Base-by-base conservation (phyloP, 345 rosid species). In the Barbarea vulgaris region DNA sequence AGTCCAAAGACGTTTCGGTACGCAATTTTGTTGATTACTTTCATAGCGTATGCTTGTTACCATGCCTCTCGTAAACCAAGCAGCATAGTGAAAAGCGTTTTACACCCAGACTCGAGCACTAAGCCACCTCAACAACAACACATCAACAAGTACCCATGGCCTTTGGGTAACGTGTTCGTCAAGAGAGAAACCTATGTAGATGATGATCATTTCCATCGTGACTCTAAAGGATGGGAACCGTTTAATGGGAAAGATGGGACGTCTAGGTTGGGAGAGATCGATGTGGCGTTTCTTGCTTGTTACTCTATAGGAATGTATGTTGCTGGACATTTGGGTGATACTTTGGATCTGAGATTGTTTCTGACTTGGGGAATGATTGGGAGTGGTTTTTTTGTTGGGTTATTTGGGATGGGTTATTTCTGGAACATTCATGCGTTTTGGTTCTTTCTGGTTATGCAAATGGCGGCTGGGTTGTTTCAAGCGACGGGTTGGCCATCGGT, bases 401-500 rank as follows among this genome's bases (percentile, higher is more conserved):
- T 94, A 4, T 94, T 91, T 76, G 98, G 98, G 34, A 88, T 91
- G 93, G 97, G 98, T 39, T 94, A 86, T 72, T 84, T 94, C 74
- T 87, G 91, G 90, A 78, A 87, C 66, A 50, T 90, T 67, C 98
- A 91, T 75, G 84, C 70, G 36, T 91, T 94, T 60, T 72, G 88
- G 80, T 94, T 84, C 66, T 94, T 76, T 47, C 72, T 91, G 64
- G 75, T 73, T 13, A 84, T 90, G 95, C 96, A 90, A 87, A 90
- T 94, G 98, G 76, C 78, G 36, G 96, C 97, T 10, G 97, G 97
- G 73, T 77, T 91, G 77, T 94, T 94, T 80, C 95, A 94, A 71
- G 96, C 96, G 5, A 94, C 96, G 0, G 98, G 97, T 1, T 91
- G 98, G 98, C 98, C 98, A 4, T 94, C 96, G 7, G 98, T 91